phyloP scores from a whole-genome alignment of 176 grass and related monocot genomes.

The Tillandsia leiboldiana region DNA sequence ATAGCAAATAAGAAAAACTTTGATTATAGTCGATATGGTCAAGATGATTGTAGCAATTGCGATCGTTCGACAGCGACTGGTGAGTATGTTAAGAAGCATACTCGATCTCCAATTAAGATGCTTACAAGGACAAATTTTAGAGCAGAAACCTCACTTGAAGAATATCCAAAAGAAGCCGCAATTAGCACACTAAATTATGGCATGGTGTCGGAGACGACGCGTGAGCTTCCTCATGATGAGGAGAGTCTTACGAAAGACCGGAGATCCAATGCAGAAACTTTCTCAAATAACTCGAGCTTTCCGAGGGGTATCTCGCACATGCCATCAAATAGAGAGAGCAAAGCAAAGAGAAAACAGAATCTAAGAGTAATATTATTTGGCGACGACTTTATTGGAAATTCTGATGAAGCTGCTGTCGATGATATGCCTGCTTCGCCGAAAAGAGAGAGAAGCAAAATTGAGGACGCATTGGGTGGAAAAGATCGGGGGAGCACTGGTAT shows the following conservation, averaged over 20 bases:
- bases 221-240: no score
- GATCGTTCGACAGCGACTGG: not conserved
- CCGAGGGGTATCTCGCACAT: no score
- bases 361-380: constrained; percentile 25
- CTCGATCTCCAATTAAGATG: not conserved
- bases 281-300: not conserved
- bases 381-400: constrained; percentile 19
- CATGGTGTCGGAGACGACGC: no score
- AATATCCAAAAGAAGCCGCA: not conserved
- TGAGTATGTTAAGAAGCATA: not conserved
- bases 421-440: not conserved
- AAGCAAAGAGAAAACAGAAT: constrained; percentile 39
- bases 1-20: not conserved
- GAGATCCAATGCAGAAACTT: constrained; percentile 6
- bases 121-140: not conserved
- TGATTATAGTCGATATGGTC: not conserved
- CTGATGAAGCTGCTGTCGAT: not conserved
- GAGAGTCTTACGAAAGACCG: no score
- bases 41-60: not conserved
- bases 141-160: not conserved
- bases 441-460: constrained; percentile 7
- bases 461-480: not conserved
- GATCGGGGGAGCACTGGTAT: not conserved
- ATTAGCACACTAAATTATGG: no score
- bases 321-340: not conserved